These are phyloP conservation scores for Apostasia ramifera DNA, from an alignment of 106 monocot genomes.

Conservation along the genomic window DNA sequence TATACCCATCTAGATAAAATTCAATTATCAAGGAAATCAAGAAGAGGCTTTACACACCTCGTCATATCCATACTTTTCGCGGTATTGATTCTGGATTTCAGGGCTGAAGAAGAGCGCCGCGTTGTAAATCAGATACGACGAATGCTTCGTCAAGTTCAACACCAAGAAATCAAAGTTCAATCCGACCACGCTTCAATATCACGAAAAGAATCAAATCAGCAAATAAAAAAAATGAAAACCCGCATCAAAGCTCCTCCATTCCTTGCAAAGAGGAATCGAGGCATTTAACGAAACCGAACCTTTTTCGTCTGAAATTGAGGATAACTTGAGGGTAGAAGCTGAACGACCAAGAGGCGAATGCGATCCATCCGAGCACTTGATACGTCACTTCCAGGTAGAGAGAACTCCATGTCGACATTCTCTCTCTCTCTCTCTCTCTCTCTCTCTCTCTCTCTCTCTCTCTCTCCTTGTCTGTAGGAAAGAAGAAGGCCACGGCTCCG, in stretches of 20 bases:
- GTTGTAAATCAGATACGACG: slow-evolving; percentile 72
- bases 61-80: slow-evolving; percentile 48
- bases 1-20: too few species aligned
- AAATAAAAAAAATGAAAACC: neutral
- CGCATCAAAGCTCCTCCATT: slow-evolving; percentile 8
- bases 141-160: slow-evolving; percentile 66
- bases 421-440: neutral
- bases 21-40: neutral
- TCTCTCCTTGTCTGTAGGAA: neutral
- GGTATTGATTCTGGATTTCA: slow-evolving; percentile 55
- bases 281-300: slow-evolving; percentile 13
- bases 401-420: slow-evolving; percentile 73
- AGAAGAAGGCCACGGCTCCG: neutral
- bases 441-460: neutral
- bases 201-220: slow-evolving; percentile 5
- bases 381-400: slow-evolving; percentile 44
- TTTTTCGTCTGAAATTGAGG: slow-evolving; percentile 82
- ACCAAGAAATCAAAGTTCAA: slow-evolving; percentile 86
- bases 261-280: neutral
- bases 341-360: slow-evolving; percentile 86
- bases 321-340: slow-evolving; percentile 94
- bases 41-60: slow-evolving; percentile 29
- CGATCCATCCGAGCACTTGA: slow-evolving; percentile 80
- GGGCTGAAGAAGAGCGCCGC: slow-evolving; percentile 63
- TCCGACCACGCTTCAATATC: slow-evolving; percentile 78